Evolutionary conservation across 805 yeast genomes (phyloP).

Genomic region (Saturnispora kantuleensis): DNA sequence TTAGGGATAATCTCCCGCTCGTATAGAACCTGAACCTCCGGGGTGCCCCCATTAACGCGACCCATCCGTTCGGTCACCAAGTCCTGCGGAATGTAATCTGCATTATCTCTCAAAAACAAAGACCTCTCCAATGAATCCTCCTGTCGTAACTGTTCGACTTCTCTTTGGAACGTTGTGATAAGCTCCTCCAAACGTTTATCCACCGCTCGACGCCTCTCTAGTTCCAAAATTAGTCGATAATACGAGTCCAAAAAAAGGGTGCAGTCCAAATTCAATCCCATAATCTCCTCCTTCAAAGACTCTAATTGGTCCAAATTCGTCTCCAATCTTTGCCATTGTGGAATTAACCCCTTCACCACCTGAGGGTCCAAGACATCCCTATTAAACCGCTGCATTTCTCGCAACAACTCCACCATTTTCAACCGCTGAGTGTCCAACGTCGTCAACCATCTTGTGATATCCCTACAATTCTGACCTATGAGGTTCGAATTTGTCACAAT

Average conservation of each 20-base stretch:
- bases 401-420: slow-evolving; percentile 5
- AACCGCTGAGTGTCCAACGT: slow-evolving; percentile 16
- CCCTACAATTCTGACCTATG: slow-evolving; percentile 23
- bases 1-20: slow-evolving; percentile 18
- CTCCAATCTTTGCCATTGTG: slow-evolving; percentile 4
- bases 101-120: slow-evolving; percentile 37
- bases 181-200: slow-evolving; percentile 32
- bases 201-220: slow-evolving; percentile 37
- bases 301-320: slow-evolving; percentile 8
- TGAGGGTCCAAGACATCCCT: slow-evolving; percentile 7
- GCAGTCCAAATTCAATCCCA: slow-evolving; percentile 34
- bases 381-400: slow-evolving; percentile 7
- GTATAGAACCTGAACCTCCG: slow-evolving; percentile 17
- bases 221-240: slow-evolving; percentile 40
- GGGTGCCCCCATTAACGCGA: slow-evolving; percentile 15
- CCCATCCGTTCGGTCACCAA: slow-evolving; percentile 18
- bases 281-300: slow-evolving; percentile 13
- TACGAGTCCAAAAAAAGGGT: slow-evolving; percentile 42
- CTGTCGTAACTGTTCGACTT: slow-evolving; percentile 29
- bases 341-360: slow-evolving; percentile 6
- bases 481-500: slow-evolving; percentile 30
- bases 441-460: slow-evolving; percentile 17
- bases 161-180: slow-evolving; percentile 32
- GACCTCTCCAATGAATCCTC: slow-evolving; percentile 37
- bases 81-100: slow-evolving; percentile 44